Evolutionary conservation across 805 yeast species (phyloP).

Genomic region (Pachysolen tannophilus): DNA sequence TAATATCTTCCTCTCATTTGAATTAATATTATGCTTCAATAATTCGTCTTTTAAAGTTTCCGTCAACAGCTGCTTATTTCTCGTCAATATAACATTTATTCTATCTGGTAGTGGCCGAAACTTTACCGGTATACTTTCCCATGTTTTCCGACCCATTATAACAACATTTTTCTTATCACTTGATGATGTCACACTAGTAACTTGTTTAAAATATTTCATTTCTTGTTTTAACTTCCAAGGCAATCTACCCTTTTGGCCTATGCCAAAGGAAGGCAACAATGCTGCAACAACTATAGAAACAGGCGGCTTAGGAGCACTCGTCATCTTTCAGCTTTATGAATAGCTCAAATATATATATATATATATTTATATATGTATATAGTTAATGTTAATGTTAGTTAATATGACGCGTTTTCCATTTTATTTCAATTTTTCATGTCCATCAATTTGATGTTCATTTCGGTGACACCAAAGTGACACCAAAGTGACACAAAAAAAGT

Average conservation of each 20-base stretch:
- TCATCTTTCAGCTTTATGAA: background rate
- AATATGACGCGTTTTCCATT: no score
- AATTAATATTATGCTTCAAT: constrained; percentile 6
- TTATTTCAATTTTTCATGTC: no score
- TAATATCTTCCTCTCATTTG: constrained; percentile 1
- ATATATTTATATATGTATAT: no score
- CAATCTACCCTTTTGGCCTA: constrained; percentile 70
- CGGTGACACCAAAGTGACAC: no score
- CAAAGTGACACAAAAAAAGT: no score
- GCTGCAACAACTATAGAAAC: constrained; percentile 81
- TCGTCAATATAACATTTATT: constrained; percentile 66
- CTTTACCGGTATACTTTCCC: constrained; percentile 84
- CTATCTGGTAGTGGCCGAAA: constrained; percentile 80
- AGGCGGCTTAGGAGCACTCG: constrained; percentile 19
- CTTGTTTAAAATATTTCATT: constrained; percentile 74
- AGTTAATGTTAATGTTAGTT: no score
- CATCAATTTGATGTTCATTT: no score
- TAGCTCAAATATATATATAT: background rate
- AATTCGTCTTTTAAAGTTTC: constrained; percentile 20
- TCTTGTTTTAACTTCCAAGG: constrained; percentile 88
- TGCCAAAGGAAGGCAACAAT: constrained; percentile 69
- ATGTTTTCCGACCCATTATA: constrained; percentile 92
- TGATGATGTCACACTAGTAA: constrained; percentile 42
- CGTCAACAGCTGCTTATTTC: constrained; percentile 23
- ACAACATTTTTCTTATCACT: constrained; percentile 57